A percentile compares a stretch with the other conserved stretches of the same genome.
These are phyloP conservation scores for Yarrowia bubula DNA, from an alignment of 805 yeast species.

Conservation along the genomic window DNA sequence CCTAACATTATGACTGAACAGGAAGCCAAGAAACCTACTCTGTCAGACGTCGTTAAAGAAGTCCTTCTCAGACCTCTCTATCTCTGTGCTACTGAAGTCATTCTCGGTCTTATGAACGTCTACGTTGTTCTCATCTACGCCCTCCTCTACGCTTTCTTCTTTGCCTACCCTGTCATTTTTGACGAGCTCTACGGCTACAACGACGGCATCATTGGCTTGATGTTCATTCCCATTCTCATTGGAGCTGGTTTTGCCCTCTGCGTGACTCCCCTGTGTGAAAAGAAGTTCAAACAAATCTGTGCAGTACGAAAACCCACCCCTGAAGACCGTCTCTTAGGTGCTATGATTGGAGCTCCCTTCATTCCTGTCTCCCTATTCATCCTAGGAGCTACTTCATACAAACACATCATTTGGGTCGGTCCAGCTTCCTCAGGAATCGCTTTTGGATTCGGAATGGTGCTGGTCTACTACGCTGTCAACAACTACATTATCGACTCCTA, in stretches of 20 bases:
- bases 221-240: conserved; percentile 85
- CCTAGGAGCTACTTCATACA: conserved; percentile 59
- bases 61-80: conserved; percentile 74
- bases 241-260: conserved; percentile 75
- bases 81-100: conserved; percentile 78
- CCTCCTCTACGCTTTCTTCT: conserved; percentile 88
- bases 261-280: conserved; percentile 76
- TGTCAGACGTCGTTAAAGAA: conserved; percentile 63
- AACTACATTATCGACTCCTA: conserved; percentile 77
- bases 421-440: conserved; percentile 58
- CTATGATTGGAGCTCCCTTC: conserved; percentile 48
- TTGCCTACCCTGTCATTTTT: conserved; percentile 91
- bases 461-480: conserved; percentile 68
- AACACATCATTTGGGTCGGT: conserved; percentile 48
- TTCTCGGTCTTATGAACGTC: conserved; percentile 74
- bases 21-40: conserved; percentile 77
- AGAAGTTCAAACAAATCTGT: conserved; percentile 51
- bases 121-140: conserved; percentile 89
- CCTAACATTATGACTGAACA: conserved; percentile 90
- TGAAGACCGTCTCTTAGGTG: conserved; percentile 55
- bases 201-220: conserved; percentile 77
- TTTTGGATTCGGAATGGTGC: conserved; percentile 55
- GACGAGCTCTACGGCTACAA: conserved; percentile 66
- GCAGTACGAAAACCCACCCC: conserved; percentile 50
- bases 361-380: conserved; percentile 54